Evolutionary conservation across 805 yeast genomes (phyloP), one percentile per base, ranked within the genome.

Genomic region (Wickerhamiella hasegawae): DNA sequence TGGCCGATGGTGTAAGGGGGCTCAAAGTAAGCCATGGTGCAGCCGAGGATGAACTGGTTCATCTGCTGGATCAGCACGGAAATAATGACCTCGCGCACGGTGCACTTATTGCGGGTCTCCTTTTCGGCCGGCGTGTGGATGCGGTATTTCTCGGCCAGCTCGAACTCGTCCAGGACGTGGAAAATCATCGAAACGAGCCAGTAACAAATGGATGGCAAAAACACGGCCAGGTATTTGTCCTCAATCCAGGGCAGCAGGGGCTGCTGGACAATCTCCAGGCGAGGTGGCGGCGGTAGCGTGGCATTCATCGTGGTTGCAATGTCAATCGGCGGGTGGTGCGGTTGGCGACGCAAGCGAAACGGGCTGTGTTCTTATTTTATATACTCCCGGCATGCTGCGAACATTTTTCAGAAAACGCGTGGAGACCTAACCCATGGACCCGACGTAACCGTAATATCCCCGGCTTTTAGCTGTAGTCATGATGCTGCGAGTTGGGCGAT

Each of bases 41-140:
- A 48, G 1, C 96, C 98, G 4, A 74, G 75, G 3, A 70, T 43
- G 3, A 90, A 68, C 60, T 90, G 98, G 38, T 87, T 67, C 11
- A 75, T 40, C 54, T 90, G 98, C 62, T 90, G 97, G 22, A 79
- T 45, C 5, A 82, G 47, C 31, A 90, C 98, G 44, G 85, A 95
- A 40, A 69, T 61, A 14, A 90, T 48, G 9, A 90, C 97, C 31
- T 77, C 79, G 4, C 48, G 34, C 36, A 73, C 57, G 0, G 80
- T 51, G 5, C 82, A 95, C 51, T 72, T 80, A 55, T 90, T 90
- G 45, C 90, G 69, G 34, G 68, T 53, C 22, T 63, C 48, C 38
- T 83, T 82, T 53, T 87, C 97, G 46, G 78, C 92, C 26, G 85
- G 74, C 16, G 97, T 85, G 55, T 90, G 98, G 35, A 90, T 83